These are phyloP conservation scores for Hymenochaete sp. DNA, from an alignment of 1,284 basidiomycete species.

Conservation along the genomic window DNA sequence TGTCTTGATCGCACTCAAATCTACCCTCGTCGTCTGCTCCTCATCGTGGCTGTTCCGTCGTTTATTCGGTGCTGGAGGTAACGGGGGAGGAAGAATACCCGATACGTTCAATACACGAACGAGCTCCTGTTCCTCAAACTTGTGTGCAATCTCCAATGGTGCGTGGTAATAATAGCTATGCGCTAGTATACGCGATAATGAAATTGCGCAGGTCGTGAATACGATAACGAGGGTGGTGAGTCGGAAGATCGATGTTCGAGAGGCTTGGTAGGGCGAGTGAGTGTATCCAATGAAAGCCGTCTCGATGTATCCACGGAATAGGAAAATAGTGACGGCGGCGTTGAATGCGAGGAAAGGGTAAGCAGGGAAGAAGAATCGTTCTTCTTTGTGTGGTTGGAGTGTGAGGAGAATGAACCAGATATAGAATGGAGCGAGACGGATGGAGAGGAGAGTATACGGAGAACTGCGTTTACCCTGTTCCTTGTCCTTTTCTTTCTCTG, in stretches of 20 bases:
- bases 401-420: slow-evolving; percentile 80
- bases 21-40: slow-evolving; percentile 52
- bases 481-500: slow-evolving; percentile 16
- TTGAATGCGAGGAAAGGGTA: slow-evolving; percentile 93
- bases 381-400: slow-evolving; percentile 90
- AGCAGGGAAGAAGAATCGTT: slow-evolving; percentile 94
- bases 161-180: slow-evolving; percentile 88
- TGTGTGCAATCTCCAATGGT: slow-evolving; percentile 67
- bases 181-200: slow-evolving; percentile 72
- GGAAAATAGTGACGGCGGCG: slow-evolving; percentile 78
- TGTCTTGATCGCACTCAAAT: slow-evolving; percentile 60
- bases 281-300: slow-evolving; percentile 64
- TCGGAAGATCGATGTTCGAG: slow-evolving; percentile 67
- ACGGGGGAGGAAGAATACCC: slow-evolving; percentile 42
- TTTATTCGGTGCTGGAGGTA: slow-evolving; percentile 31
- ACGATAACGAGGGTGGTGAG: slow-evolving; percentile 67
- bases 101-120: slow-evolving; percentile 73
- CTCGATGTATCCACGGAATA: slow-evolving; percentile 82
- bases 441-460: slow-evolving; percentile 65
- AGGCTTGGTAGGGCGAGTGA: slow-evolving; percentile 83
- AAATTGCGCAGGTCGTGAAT: slow-evolving; percentile 56
- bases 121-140: slow-evolving; percentile 73
- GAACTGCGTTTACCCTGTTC: slow-evolving; percentile 39
- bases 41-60: slow-evolving; percentile 33
- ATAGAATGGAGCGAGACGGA: slow-evolving; percentile 82